Conservation (phyloP, 805 yeast genomes). For the Kodamaea leandrae region DNA sequence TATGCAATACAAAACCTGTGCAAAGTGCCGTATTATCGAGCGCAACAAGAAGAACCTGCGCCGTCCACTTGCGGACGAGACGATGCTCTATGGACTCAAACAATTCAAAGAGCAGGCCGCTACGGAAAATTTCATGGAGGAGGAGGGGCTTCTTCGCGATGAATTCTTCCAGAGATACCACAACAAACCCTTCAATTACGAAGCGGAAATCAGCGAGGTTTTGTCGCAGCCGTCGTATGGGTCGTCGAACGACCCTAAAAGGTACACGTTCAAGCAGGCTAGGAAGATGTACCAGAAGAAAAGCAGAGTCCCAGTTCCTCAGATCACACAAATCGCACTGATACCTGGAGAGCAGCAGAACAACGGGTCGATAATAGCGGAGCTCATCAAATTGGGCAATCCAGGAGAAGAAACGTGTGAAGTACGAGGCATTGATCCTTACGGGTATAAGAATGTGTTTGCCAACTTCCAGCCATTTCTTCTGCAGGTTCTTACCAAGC, state of each 20-base stretch:
- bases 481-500: slow-evolving; percentile 9
- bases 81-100: slow-evolving; percentile 45
- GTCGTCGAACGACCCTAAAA: background rate
- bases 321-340: background rate
- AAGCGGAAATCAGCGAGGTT: slow-evolving; percentile 14
- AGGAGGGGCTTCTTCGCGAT: slow-evolving; percentile 25
- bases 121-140: slow-evolving; percentile 33
- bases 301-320: background rate
- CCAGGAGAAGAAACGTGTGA: slow-evolving; percentile 9
- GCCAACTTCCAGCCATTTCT: slow-evolving; percentile 24
- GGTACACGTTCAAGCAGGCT: slow-evolving; percentile 7
- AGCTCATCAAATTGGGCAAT: slow-evolving; percentile 15
- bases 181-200: slow-evolving; percentile 16
- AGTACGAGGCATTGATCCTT: slow-evolving; percentile 17
- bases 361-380: slow-evolving; percentile 2
- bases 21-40: slow-evolving; percentile 56
- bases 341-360: background rate
- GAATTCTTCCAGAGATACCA: slow-evolving; percentile 19
- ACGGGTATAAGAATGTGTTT: slow-evolving; percentile 18
- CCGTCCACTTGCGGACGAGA: slow-evolving; percentile 46
- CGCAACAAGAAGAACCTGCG: slow-evolving; percentile 43
- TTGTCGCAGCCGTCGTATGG: slow-evolving; percentile 12
- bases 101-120: slow-evolving; percentile 39
- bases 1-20: slow-evolving; percentile 55
- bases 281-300: slow-evolving; percentile 5